Evolutionary conservation across 345 rosid genomes (phyloP).

Genomic region (Aegle marmelos): DNA sequence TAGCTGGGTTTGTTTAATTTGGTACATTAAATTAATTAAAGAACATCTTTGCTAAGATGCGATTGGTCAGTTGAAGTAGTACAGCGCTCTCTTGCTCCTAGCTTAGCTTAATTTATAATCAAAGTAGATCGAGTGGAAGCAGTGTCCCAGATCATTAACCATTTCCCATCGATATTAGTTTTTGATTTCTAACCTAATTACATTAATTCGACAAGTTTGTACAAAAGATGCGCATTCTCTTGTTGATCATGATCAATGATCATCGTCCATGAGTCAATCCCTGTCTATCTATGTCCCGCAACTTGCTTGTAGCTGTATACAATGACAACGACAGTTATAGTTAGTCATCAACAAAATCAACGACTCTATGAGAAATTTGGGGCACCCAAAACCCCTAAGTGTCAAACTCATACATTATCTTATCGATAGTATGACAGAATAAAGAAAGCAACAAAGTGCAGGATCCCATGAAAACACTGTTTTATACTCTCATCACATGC

Average conservation of each 20-base stretch:
- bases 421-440: too few relatives aligned
- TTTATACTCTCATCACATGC: background rate
- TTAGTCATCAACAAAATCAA: constrained; percentile 3
- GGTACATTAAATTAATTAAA: background rate
- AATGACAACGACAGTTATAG: background rate
- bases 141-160: constrained; percentile 27
- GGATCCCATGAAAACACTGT: background rate
- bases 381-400: background rate
- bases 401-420: background rate
- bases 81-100: background rate
- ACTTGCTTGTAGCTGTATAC: background rate
- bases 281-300: background rate
- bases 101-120: background rate
- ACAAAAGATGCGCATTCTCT: background rate
- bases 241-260: background rate
- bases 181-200: constrained; percentile 25
- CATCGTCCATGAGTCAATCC: background rate
- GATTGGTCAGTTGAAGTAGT: constrained; percentile 25
- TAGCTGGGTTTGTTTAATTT: background rate
- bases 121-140: constrained; percentile 2
- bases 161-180: background rate
- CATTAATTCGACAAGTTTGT: constrained; percentile 13
- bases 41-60: constrained; percentile 21
- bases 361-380: constrained; percentile 5
- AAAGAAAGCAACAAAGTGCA: background rate